These are phyloP conservation scores for Claviceps capensis DNA, from an alignment of 2,329 filamentous ascomycete genomes.

Conservation along the genomic window DNA sequence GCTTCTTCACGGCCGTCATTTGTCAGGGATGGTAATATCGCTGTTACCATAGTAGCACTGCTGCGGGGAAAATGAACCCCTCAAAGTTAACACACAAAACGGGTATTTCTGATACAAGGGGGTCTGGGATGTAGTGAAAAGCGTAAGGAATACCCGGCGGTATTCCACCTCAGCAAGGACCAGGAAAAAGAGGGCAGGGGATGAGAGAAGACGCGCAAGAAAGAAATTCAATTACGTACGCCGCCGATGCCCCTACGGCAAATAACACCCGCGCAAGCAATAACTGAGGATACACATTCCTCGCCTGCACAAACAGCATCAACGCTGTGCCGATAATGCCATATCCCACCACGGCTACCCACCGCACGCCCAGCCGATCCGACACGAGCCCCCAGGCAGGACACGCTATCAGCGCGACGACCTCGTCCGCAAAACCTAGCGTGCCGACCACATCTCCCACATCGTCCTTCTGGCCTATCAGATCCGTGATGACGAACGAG, in stretches of 20 bases:
- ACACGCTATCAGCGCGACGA: conserved; percentile 69
- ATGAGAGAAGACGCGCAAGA: neutral
- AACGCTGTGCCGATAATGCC: conserved; percentile 65
- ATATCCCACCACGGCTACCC: conserved; percentile 66
- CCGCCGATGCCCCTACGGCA: conserved; percentile 80
- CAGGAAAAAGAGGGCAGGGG: neutral
- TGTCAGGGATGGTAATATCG: conserved; percentile 65
- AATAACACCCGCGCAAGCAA: conserved; percentile 76
- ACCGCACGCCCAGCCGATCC: conserved; percentile 62
- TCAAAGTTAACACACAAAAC: neutral
- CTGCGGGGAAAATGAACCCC: too few relatives aligned
- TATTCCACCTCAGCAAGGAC: too few relatives aligned
- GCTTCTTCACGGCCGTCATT: conserved; percentile 27
- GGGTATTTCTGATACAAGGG: too few relatives aligned
- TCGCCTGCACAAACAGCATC: conserved; percentile 70
- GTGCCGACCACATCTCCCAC: conserved; percentile 76
- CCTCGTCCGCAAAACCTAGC: conserved; percentile 71
- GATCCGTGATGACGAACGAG: conserved; percentile 73
- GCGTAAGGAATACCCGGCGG: too few relatives aligned
- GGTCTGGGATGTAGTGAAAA: too few relatives aligned
- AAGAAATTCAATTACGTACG: conserved; percentile 32
- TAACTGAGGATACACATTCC: conserved; percentile 78
- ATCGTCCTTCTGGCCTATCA: conserved; percentile 57
- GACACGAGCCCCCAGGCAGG: conserved; percentile 67
- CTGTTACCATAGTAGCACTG: conserved; percentile 89